A percentile compares a stretch with the other conserved stretches of the same genome.
Conservation (phyloP, 441 rosid species). For the Aquilaria agallochum region DNA sequence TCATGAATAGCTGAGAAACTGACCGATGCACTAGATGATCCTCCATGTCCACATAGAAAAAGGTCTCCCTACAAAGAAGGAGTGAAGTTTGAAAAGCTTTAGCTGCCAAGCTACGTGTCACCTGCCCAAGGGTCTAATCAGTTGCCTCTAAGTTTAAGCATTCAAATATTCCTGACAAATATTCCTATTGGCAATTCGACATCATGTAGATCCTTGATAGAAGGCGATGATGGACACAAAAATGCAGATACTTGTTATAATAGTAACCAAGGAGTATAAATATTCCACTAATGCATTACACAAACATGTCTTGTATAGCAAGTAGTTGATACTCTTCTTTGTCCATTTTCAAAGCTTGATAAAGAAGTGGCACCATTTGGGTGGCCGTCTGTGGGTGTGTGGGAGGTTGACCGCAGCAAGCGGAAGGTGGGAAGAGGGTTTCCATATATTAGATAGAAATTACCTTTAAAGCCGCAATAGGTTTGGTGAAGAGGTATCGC, state of each 20-base stretch:
- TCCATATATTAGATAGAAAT: conserved; percentile 11
- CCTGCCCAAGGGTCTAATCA: conserved; percentile 36
- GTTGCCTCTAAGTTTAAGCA: not conserved
- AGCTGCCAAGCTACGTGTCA: conserved; percentile 84
- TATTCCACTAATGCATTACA: too few species aligned
- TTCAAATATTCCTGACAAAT: not conserved
- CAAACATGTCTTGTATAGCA: too few species aligned
- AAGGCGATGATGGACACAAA: not conserved
- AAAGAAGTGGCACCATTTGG: too few species aligned
- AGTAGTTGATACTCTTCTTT: too few species aligned
- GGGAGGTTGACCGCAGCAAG: not conserved
- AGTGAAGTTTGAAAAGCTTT: conserved; percentile 82
- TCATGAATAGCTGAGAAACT: conserved; percentile 15
- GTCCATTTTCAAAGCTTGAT: too few species aligned
- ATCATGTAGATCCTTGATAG: not conserved
- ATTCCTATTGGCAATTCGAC: too few species aligned
- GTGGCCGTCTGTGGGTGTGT: too few species aligned
- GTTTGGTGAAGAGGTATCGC: conserved; percentile 88
- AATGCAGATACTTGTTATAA: not conserved
- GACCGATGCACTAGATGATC: conserved; percentile 69
- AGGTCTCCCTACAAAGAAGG: conserved; percentile 81
- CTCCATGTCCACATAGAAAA: conserved; percentile 75
- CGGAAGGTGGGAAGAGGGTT: not conserved
- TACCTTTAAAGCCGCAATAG: conserved; percentile 87
- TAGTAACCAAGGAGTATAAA: too few species aligned